Percentiles rank a stretch among this genome's conserved stretches.
These are phyloP conservation scores for Pyrenopolyporus hunteri DNA, from an alignment of 495 filamentous ascomycete species.

Conservation along the genomic window DNA sequence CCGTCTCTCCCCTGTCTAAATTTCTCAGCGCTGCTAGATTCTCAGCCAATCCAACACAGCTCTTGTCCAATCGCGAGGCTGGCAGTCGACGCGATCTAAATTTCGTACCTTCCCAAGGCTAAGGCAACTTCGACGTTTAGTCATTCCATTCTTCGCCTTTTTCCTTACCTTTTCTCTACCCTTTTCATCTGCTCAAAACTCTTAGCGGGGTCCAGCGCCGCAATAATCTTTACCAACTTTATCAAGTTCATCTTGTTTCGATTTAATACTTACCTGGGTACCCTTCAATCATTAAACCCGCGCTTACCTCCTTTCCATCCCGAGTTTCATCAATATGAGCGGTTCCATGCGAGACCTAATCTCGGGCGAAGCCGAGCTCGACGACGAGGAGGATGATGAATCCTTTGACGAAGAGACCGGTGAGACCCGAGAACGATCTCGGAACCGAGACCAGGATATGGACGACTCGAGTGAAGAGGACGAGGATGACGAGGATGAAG, in stretches of 20 bases:
- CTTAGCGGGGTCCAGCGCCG: background rate
- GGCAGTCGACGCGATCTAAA: slow-evolving; percentile 21
- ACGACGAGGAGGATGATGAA: slow-evolving; percentile 90
- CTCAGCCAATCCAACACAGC: background rate
- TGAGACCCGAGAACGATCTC: slow-evolving; percentile 54
- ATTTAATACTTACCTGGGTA: background rate
- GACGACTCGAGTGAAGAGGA: slow-evolving; percentile 97
- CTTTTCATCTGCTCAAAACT: no score
- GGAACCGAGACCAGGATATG: slow-evolving; percentile 58
- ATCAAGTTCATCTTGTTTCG: background rate
- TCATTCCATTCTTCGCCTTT: background rate
- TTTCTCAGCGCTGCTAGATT: background rate
- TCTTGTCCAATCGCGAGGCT: slow-evolving; percentile 32
- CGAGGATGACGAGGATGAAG: slow-evolving; percentile 91
- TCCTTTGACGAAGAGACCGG: slow-evolving; percentile 84
- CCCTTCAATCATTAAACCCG: background rate
- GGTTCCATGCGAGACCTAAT: slow-evolving; percentile 72
- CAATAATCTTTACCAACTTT: background rate
- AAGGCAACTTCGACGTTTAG: slow-evolving; percentile 2
- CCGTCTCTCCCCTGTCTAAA: background rate
- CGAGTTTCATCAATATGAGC: slow-evolving; percentile 63
- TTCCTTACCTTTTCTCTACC: slow-evolving; percentile 1
- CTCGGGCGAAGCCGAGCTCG: slow-evolving; percentile 82
- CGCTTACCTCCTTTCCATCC: background rate
- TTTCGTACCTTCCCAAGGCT: slow-evolving; percentile 22